phyloP scores from a whole-genome alignment of 106 monocot species.

The Narthecium ossifragum region DNA sequence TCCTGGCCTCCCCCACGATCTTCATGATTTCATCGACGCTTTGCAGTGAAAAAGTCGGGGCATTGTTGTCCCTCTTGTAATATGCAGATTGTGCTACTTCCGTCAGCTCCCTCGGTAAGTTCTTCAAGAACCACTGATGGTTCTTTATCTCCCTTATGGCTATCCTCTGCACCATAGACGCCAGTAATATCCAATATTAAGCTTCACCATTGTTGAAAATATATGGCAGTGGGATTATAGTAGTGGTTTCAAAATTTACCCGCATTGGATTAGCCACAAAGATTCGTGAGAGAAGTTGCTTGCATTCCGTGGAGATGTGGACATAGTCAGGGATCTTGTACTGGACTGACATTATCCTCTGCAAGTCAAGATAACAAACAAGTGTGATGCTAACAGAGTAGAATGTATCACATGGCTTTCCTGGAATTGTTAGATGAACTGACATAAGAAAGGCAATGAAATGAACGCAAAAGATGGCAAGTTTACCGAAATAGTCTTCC shows the following conservation, averaged over 20 bases:
- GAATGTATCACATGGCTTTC: neutral
- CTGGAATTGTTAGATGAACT: neutral
- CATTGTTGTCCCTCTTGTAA: slow-evolving; percentile 47
- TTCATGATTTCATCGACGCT: slow-evolving; percentile 62
- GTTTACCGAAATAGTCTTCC: slow-evolving; percentile 64
- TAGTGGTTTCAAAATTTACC: slow-evolving; percentile 29
- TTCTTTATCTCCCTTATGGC: slow-evolving; percentile 74
- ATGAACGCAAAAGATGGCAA: neutral
- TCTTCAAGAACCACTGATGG: slow-evolving; percentile 87
- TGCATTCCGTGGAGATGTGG: slow-evolving; percentile 74
- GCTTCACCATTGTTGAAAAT: neutral
- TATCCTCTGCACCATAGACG: slow-evolving; percentile 67
- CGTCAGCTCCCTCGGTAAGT: slow-evolving; percentile 74
- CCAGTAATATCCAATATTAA: no score
- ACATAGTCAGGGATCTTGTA: slow-evolving; percentile 85
- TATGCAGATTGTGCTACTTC: slow-evolving; percentile 57
- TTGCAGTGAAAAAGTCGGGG: slow-evolving; percentile 57
- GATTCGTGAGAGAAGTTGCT: slow-evolving; percentile 64
- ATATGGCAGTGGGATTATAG: no score
- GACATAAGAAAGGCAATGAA: neutral
- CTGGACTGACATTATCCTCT: slow-evolving; percentile 72
- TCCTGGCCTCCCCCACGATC: slow-evolving; percentile 64
- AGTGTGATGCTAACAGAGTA: neutral
- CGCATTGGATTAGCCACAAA: slow-evolving; percentile 59
- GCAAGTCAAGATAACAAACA: slow-evolving; percentile 7